These are phyloP conservation scores for Solanum tacnaense DNA, from an alignment of 257 asterid genomes.

Conservation along the genomic window DNA sequence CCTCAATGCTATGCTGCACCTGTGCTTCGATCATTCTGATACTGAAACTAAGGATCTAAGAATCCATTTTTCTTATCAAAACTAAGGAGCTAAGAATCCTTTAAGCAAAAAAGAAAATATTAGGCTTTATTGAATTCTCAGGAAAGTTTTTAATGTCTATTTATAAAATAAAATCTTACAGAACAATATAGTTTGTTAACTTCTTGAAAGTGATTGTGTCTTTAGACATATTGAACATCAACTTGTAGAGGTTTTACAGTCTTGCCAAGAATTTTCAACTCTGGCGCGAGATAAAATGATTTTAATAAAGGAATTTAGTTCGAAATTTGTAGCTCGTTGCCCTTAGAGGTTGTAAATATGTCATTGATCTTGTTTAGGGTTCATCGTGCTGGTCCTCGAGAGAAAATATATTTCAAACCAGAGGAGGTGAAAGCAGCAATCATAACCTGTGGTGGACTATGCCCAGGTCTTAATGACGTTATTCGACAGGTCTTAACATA, in stretches of 20 bases:
- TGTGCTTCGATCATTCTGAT: not conserved
- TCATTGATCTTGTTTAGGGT: conserved; percentile 39
- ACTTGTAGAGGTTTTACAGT: not conserved
- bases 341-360: not conserved
- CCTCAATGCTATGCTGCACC: not conserved
- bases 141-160: not conserved
- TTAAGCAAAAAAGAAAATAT: not conserved
- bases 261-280: not conserved
- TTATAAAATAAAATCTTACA: not conserved
- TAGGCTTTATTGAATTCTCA: not conserved
- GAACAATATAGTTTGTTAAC: not conserved
- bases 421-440: conserved; percentile 90
- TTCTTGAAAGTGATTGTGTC: not conserved
- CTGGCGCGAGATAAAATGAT: not conserved
- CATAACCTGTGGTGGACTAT: conserved; percentile 93
- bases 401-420: conserved; percentile 70
- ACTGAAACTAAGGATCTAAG: not conserved
- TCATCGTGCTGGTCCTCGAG: conserved; percentile 90
- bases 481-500: conserved; percentile 56
- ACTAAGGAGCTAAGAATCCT: not conserved
- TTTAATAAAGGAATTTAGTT: not conserved
- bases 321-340: not conserved
- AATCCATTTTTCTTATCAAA: not conserved
- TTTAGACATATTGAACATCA: not conserved
- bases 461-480: conserved; percentile 94